phyloP scores from a whole-genome alignment of 1,284 basidiomycete genomes.

The Sporisorium sorghi region DNA sequence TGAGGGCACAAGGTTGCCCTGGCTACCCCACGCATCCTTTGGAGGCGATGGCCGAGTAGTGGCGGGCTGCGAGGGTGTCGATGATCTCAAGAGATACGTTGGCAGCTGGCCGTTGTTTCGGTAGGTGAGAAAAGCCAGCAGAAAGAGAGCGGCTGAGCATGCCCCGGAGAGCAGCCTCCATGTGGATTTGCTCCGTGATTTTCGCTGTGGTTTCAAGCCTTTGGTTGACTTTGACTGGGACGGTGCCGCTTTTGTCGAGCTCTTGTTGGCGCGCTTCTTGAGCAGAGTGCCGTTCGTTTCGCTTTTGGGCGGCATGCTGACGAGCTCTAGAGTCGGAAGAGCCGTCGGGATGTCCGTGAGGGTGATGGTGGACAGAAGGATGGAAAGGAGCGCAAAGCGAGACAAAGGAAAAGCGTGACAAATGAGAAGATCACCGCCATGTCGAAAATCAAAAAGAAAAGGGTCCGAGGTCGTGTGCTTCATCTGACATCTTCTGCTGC shows the following conservation, averaged over 20 bases:
- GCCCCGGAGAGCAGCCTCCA: slow-evolving; percentile 28
- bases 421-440: neutral
- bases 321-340: neutral
- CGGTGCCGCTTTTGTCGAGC: neutral
- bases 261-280: slow-evolving; percentile 17
- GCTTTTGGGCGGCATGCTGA: slow-evolving; percentile 7
- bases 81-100: neutral
- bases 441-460: neutral
- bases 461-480: neutral
- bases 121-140: slow-evolving; percentile 30
- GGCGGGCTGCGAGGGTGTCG: neutral
- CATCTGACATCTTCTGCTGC: neutral
- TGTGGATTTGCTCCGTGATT: neutral
- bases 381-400: neutral
- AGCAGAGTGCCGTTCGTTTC: slow-evolving; percentile 4
- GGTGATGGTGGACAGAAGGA: neutral
- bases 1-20: neutral
- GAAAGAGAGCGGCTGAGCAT: slow-evolving; percentile 32
- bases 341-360: neutral
- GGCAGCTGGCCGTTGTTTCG: slow-evolving; percentile 31
- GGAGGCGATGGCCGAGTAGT: neutral
- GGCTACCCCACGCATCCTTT: slow-evolving; percentile 5
- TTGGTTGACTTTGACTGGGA: slow-evolving; percentile 4
- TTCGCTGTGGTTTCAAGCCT: neutral
- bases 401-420: neutral